Percentiles rank a stretch among this genome's conserved stretches.
Conservation (phyloP, 345 rosid species). For the Brassica rapa region DNA sequence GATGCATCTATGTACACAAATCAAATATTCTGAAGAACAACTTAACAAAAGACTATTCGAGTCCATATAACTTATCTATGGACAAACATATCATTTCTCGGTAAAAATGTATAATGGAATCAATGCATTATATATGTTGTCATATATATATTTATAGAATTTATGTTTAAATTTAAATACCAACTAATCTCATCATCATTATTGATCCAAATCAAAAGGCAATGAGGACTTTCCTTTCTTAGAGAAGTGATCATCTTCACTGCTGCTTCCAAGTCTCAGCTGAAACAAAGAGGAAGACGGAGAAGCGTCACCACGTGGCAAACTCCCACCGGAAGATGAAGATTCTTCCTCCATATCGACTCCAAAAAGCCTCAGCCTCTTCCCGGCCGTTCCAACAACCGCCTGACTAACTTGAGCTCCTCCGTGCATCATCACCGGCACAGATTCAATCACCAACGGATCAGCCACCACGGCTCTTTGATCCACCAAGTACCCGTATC, state of each 20-base stretch:
- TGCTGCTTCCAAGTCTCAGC: conserved; percentile 34
- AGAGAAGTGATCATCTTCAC: conserved; percentile 32
- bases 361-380: conserved; percentile 63
- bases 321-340: conserved; percentile 37
- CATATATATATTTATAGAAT: conserved; percentile 19
- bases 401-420: conserved; percentile 26
- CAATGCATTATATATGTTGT: conserved; percentile 28
- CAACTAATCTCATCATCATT: conserved; percentile 28
- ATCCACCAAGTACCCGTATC: conserved; percentile 35
- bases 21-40: not conserved
- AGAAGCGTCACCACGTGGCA: conserved; percentile 35
- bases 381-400: conserved; percentile 40
- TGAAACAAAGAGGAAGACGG: conserved; percentile 30
- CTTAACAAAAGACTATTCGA: not conserved
- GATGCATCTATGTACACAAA: not conserved
- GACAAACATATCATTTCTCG: not conserved
- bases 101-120: conserved; percentile 15
- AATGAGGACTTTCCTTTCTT: conserved; percentile 70
- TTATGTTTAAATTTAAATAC: not conserved
- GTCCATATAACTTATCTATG: conserved; percentile 7
- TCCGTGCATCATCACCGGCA: conserved; percentile 38
- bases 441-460: conserved; percentile 39
- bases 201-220: conserved; percentile 69
- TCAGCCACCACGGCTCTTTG: conserved; percentile 35
- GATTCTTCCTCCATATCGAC: conserved; percentile 55